Evolutionary conservation across 768 basidiomycete species (phyloP), one percentile per base, ranked within the genome.

Genomic region (Suillus alpinus): DNA sequence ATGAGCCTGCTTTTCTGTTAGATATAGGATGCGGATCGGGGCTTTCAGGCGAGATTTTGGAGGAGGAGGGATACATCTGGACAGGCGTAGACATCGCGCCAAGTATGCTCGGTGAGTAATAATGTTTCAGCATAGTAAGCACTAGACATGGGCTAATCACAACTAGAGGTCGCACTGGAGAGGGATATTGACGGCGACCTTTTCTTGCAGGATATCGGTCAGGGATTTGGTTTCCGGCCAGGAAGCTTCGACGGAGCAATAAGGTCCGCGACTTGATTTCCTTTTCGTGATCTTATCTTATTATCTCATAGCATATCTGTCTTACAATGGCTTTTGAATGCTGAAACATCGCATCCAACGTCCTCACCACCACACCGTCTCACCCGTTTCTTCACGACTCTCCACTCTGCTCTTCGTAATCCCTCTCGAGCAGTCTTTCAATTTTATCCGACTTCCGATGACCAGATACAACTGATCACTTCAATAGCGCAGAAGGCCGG

Each of bases 11-110:
- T 0, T 92, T 91, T 69, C 77, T 99, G 16, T 83, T 98, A 37
- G 97, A 99, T 72, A 94, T 99, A 59, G 97, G 97, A 2, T 98
- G 95, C 69, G 97, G 97, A 18, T 94, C 91, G n/a, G 97, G 97
- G 2, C 76, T 99, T 20, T 95, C 92, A 26, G 97, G 97, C 1
- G 95, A 98, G 77, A 94, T 98, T 67, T 78, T 99, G 57, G 94
- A 96, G 63, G 95, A 98, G 67, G 88, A 93, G 67, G 95, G 97
- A 0, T 88, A 98, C 70, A 74, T 86, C 23, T 99, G 97, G 97
- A 82, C 90, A 0, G 97, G 97, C 6, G 86, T 94, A 4, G 97
- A 99, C 71, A 89, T 98, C 59, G 88, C 94, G 0, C 96, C 96
- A 1, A 95, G 93, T 65, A 99, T 99, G 97, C 85, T 99, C 34